Evolutionary conservation across 2,329 filamentous ascomycete species (phyloP), one percentile per base, ranked within the genome.

Genomic region (Fusarium sp.): DNA sequence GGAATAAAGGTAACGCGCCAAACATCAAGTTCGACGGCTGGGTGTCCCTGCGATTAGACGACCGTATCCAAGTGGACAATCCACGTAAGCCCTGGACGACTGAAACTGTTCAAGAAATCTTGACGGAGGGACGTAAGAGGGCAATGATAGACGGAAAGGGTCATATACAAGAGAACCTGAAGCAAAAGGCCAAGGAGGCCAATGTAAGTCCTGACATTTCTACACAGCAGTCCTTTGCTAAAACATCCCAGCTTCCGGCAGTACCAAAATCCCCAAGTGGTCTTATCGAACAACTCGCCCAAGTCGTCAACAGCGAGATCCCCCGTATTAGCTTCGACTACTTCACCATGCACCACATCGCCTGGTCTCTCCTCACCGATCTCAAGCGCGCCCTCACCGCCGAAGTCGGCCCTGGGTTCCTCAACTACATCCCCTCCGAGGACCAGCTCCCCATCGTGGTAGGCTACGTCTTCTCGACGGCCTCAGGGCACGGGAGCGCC

Each of bases 401-500:
- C 10, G 20, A n/a, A 11, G 14, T 28, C 0, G 66, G 69, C 10
- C 32, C 44, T 20, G 10, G 59, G 6, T 62, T 75, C 35, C 47
- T 71, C 50, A 18, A 32, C 0, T 59, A 39, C 42, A 5, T 75
- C 1, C 69, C 66, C 5, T 22, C 18, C 12, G 69, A 70, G 35
- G 35, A 61, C 13, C 22, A 64, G 12, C 53, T 75, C 2, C 66
- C 61, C 12, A 45, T 47, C 6, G 58, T 73, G 3, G 70, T 63
- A 10, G 70, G 63, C 44, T 75, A 86, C 87, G 20, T 87, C 48
- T 73, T 68, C 3, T 70, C 63, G 0, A 73, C 72, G 18, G 66
- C 69, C 39, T 45, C 73, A 9, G 69, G 68, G 18, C 70, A 61
- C 24, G 50, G 11, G 32, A 32, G 32, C 32, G 18, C 28, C 9